phyloP scores from a whole-genome alignment of 169 alveolate genomes.

The Plasmodium knowlesi region DNA sequence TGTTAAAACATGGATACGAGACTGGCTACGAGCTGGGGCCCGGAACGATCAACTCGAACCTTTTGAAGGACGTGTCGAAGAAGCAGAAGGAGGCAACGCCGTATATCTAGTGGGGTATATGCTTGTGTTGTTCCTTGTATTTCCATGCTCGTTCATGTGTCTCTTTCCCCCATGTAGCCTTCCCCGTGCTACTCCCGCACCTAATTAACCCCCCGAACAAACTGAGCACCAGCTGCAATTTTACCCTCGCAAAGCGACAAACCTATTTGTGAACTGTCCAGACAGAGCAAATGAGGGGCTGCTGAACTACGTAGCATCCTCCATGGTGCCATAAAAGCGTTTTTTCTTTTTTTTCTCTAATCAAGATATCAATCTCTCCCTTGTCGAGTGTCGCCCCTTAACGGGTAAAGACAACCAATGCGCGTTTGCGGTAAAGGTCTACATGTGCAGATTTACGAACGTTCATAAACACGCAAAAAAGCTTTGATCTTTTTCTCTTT shows the following conservation, averaged over 20 bases:
- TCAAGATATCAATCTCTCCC: not conserved
- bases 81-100: slow-evolving; percentile 53
- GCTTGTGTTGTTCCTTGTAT: not conserved
- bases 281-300: not conserved
- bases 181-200: not conserved
- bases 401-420: not conserved
- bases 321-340: not conserved
- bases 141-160: not conserved
- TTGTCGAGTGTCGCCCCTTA: not conserved
- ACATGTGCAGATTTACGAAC: not conserved
- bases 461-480: not conserved
- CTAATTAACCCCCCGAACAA: not conserved
- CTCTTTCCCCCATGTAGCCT: not conserved
- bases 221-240: not conserved
- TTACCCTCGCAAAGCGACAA: not conserved
- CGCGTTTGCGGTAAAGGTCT: not conserved
- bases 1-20: slow-evolving; percentile 72
- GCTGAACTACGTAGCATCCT: not conserved
- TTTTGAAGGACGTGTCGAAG: slow-evolving; percentile 70
- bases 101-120: slow-evolving; percentile 10
- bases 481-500: not conserved
- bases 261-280: not conserved
- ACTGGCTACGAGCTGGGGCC: slow-evolving; percentile 79
- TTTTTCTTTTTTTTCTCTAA: too few species aligned
- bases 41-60: slow-evolving; percentile 74